Evolutionary conservation across 2,329 filamentous ascomycete genomes (phyloP).

Genomic region (Coniochaeta pulveracea): DNA sequence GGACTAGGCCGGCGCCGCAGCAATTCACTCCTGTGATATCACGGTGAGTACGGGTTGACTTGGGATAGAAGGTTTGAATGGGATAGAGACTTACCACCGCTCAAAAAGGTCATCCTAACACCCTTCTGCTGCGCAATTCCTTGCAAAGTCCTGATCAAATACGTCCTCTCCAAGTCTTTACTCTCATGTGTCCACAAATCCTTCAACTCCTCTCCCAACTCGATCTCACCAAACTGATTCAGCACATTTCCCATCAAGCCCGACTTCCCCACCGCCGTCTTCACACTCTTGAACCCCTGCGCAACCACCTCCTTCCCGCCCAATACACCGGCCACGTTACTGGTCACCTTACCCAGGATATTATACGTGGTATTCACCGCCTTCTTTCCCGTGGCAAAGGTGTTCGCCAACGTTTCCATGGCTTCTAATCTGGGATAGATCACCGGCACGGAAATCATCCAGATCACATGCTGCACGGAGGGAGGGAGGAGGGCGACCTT

Average conservation of each 20-base stretch:
- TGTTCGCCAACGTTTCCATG: slow-evolving; percentile 83
- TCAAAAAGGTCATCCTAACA: slow-evolving; percentile 92
- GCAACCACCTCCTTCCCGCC: slow-evolving; percentile 89
- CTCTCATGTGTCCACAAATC: slow-evolving; percentile 98
- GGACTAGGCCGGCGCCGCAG: slow-evolving; percentile 84
- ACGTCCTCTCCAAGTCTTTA: slow-evolving; percentile 94
- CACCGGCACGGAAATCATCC: slow-evolving; percentile 87
- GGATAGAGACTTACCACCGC: slow-evolving; percentile 56
- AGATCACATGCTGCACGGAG: slow-evolving; percentile 91
- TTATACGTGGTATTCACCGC: slow-evolving; percentile 96
- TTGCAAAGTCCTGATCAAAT: slow-evolving; percentile 90
- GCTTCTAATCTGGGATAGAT: slow-evolving; percentile 86
- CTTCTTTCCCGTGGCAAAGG: slow-evolving; percentile 90
- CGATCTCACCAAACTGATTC: slow-evolving; percentile 92
- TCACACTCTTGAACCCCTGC: slow-evolving; percentile 87
- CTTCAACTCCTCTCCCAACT: slow-evolving; percentile 84
- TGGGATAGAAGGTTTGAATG: not conserved
- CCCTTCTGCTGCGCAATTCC: slow-evolving; percentile 92
- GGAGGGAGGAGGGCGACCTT: slow-evolving; percentile 85
- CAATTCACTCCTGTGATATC: slow-evolving; percentile 80
- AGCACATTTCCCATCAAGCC: slow-evolving; percentile 93
- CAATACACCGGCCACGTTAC: slow-evolving; percentile 88
- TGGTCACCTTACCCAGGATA: slow-evolving; percentile 86
- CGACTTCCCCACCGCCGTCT: slow-evolving; percentile 90
- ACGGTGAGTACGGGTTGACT: slow-evolving; percentile 7